Evolutionary conservation across 768 basidiomycete genomes (phyloP).

Genomic region (Amanita pallidorosea): DNA sequence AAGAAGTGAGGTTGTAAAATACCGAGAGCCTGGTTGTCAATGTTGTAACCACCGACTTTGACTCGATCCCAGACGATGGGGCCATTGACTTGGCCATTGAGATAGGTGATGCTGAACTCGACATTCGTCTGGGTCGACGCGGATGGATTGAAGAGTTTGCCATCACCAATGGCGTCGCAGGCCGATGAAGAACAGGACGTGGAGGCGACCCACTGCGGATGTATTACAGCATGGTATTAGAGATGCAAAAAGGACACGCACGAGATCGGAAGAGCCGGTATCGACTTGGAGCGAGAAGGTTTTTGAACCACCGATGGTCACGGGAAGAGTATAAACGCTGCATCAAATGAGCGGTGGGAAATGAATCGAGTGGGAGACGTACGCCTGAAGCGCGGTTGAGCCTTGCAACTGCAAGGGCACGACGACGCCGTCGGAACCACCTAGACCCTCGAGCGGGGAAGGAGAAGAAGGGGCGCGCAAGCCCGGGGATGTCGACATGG

Average conservation of each 20-base stretch:
- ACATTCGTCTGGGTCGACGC: slow-evolving; percentile 29
- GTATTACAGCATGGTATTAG: background rate
- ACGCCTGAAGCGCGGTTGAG: slow-evolving; percentile 38
- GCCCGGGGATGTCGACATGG: no score
- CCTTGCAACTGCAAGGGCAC: background rate
- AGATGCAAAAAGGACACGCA: slow-evolving; percentile 20
- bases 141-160: slow-evolving; percentile 45
- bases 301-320: slow-evolving; percentile 41
- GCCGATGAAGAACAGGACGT: slow-evolving; percentile 45
- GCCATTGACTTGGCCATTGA: slow-evolving; percentile 47
- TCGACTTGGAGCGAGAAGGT: slow-evolving; percentile 63
- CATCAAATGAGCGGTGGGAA: background rate
- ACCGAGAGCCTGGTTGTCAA: slow-evolving; percentile 67
- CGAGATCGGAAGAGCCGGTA: slow-evolving; percentile 75
- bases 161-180: slow-evolving; percentile 28
- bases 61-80: slow-evolving; percentile 65
- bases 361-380: background rate
- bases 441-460: no score
- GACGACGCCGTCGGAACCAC: no score
- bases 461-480: no score
- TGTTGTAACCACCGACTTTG: slow-evolving; percentile 49
- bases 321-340: slow-evolving; percentile 59
- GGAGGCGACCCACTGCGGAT: slow-evolving; percentile 61
- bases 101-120: slow-evolving; percentile 44
- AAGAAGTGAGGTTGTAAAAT: background rate